Base-by-base conservation (phyloP, 2,329 filamentous ascomycete genomes). In the Zasmidium angulare region DNA sequence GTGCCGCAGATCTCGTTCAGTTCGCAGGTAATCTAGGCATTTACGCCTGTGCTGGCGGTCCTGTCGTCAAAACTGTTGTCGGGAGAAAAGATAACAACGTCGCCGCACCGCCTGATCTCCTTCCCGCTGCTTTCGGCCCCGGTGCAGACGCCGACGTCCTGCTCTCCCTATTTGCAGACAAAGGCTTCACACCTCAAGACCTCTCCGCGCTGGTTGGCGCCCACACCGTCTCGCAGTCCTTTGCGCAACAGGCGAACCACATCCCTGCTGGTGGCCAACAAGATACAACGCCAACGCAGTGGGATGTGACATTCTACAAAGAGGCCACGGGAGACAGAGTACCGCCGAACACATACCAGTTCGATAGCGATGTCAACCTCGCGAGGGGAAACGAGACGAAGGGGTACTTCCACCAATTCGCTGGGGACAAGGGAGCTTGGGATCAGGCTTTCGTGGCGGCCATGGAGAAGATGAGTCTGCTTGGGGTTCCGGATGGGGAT, bases 191-290 rank as follows among this genome's bases (percentile, higher is more conserved):
- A 11, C 69, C 80, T 1, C 69, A 70, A 24, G 82, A 83, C 57
- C 76, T 85, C 2, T 78, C 81, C 1, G 82, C 83, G 0, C 78
- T 86, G 1, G 66, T 85, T 2, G 83, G 83, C 53, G 82, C 83
- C 0, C 83, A 85, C 68, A 78, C 79, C 3, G 73, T 77, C 7
- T 77, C 79, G 9, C 76, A 73, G 63, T 81, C 84, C 65, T 75
- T 74, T 53, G 69, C 75, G 17, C 57, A 67, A 47, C 53, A 59
- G 46, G 40, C 54, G 46, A 62, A 68, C 50, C 61, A 63, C 2
- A 58, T 69, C 20, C 62, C 63, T 3, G 21, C 31, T 10, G 23
- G 22, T 46, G 56, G 36, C 21, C 24, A 43, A 12, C 69, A 81
- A 58, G 81, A 84, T 65, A 74, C 75, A 1, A 82, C 81, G 0